Percentiles rank a stretch among this genome's conserved stretches.
phyloP scores from a whole-genome alignment of 805 yeast species.

The Pichia pseudocactophila region DNA sequence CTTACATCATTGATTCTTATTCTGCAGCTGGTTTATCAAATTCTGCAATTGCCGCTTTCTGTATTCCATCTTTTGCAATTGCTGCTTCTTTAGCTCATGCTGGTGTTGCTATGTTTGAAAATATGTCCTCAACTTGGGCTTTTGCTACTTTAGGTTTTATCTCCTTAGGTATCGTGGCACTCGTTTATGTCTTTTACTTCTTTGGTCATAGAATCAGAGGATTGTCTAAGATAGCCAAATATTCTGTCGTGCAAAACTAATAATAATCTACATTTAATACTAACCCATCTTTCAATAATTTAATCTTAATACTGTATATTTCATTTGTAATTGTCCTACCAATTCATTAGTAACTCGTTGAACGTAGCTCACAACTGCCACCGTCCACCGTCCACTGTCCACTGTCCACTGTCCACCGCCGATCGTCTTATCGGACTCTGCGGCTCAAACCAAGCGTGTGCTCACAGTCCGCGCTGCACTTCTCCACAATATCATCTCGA shows the following conservation, averaged over 20 bases:
- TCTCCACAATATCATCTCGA: too few species aligned
- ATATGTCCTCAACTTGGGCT: slow-evolving; percentile 30
- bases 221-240: slow-evolving; percentile 24
- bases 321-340: neutral
- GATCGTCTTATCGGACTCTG: neutral
- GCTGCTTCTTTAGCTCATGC: slow-evolving; percentile 31
- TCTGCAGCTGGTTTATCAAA: slow-evolving; percentile 26
- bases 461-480: too few species aligned
- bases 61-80: slow-evolving; percentile 30
- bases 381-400: too few species aligned
- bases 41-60: slow-evolving; percentile 31
- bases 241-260: slow-evolving; percentile 2
- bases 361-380: too few species aligned
- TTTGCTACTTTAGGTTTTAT: slow-evolving; percentile 28
- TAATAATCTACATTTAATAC: neutral
- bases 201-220: slow-evolving; percentile 26
- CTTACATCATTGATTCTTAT: slow-evolving; percentile 28
- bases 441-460: too few species aligned
- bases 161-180: slow-evolving; percentile 25
- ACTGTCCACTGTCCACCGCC: neutral
- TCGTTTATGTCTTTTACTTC: slow-evolving; percentile 28
- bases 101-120: slow-evolving; percentile 31
- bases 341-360: too few species aligned
- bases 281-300: neutral
- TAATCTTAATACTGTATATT: neutral